Evolutionary conservation across 257 asterid genomes (phyloP).

Genomic region (Solanum phureja): DNA sequence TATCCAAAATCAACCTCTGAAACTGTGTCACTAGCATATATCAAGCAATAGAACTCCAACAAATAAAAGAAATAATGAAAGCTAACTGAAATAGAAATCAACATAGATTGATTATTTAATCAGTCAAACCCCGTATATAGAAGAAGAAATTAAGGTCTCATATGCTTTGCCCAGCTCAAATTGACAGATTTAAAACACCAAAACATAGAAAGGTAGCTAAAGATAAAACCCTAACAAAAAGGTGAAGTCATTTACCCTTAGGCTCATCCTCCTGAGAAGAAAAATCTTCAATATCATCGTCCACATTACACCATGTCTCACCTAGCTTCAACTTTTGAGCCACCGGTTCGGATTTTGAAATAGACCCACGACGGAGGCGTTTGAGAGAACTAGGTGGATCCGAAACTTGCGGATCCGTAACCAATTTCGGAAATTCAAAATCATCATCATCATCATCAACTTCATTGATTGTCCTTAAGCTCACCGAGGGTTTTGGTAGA

Average conservation of each 20-base stretch:
- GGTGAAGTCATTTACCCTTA: slow-evolving; percentile 21
- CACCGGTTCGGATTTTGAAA: background rate
- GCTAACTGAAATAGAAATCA: background rate
- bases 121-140: background rate
- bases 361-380: slow-evolving; percentile 60
- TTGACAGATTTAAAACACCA: background rate
- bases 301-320: slow-evolving; percentile 18
- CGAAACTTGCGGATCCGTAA: slow-evolving; percentile 1
- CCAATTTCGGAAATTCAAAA: slow-evolving; percentile 33
- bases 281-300: slow-evolving; percentile 81
- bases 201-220: background rate
- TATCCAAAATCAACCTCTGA: background rate
- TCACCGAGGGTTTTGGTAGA: slow-evolving; percentile 8
- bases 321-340: slow-evolving; percentile 6
- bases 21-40: background rate
- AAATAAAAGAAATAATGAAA: background rate
- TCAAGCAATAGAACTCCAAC: background rate
- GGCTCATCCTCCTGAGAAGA: slow-evolving; percentile 64
- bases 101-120: background rate
- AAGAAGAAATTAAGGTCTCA: background rate
- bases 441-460: slow-evolving; percentile 27
- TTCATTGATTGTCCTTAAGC: slow-evolving; percentile 14
- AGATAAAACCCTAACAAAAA: background rate
- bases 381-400: slow-evolving; percentile 36
- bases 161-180: background rate